Percentiles rank a stretch among this genome's conserved stretches.
These are phyloP conservation scores for Diaporthe velutina DNA, from an alignment of 2,329 filamentous ascomycete species.

Conservation along the genomic window DNA sequence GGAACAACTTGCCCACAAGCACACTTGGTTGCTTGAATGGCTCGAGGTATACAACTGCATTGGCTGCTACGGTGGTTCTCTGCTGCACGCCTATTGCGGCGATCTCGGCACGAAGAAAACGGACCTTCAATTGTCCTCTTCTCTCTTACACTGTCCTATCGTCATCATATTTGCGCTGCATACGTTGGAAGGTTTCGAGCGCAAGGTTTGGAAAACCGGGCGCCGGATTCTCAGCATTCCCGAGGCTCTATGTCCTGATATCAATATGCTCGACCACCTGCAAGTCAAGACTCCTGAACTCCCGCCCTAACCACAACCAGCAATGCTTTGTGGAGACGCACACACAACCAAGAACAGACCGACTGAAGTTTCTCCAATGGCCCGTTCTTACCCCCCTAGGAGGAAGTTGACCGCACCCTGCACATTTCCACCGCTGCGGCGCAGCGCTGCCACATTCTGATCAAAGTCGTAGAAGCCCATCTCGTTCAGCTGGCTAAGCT, in stretches of 20 bases:
- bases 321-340: constrained; percentile 19
- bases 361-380: background rate
- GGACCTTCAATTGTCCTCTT: background rate
- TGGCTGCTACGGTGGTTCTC: background rate
- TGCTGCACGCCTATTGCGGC: background rate
- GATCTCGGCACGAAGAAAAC: background rate
- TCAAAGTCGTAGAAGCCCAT: constrained; percentile 99
- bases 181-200: background rate
- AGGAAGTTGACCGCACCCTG: constrained; percentile 90
- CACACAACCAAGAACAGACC: constrained; percentile 3
- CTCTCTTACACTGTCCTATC: background rate
- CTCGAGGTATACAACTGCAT: background rate
- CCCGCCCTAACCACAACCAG: constrained; percentile 15
- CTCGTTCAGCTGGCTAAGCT: constrained; percentile 93
- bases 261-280: constrained; percentile 9
- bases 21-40: background rate
- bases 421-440: constrained; percentile 91
- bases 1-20: background rate
- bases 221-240: background rate
- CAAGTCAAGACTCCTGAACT: constrained; percentile 23
- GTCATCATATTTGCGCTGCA: background rate
- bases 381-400: constrained; percentile 53
- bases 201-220: background rate
- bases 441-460: constrained; percentile 87
- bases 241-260: constrained; percentile 27